A percentile compares a stretch with the other conserved stretches of the same genome.
phyloP scores from a whole-genome alignment of 768 basidiomycete species.

The Boletus speciosus region DNA sequence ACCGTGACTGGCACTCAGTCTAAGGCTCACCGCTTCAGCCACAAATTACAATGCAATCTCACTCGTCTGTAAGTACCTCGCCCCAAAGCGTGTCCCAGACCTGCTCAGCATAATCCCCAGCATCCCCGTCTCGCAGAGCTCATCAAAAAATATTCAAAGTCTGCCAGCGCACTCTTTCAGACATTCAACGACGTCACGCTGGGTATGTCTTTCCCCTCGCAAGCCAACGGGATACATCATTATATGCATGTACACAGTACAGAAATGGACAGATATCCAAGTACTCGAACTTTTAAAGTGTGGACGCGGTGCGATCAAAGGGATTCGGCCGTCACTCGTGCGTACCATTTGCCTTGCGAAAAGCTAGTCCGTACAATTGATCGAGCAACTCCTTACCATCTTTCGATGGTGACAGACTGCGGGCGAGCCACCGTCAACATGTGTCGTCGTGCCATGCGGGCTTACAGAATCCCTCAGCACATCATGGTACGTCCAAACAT shows the following conservation, averaged over 20 bases:
- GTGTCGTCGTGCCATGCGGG: constrained; percentile 59
- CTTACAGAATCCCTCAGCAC: constrained; percentile 65
- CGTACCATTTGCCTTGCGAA: constrained; percentile 1
- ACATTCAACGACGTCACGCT: constrained; percentile 71
- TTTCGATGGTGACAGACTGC: constrained; percentile 34
- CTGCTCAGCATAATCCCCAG: constrained; percentile 29
- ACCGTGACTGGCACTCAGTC: not conserved
- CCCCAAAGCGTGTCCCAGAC: not conserved
- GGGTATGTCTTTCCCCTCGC: constrained; percentile 36
- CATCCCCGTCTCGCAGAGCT: constrained; percentile 45
- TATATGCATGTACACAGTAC: constrained; percentile 43
- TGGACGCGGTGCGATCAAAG: constrained; percentile 55
- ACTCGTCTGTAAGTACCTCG: constrained; percentile 22
- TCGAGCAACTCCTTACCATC: not conserved
- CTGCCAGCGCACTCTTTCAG: constrained; percentile 64
- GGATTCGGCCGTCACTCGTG: constrained; percentile 53
- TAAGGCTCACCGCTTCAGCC: too few species aligned
- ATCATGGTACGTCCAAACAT: constrained; percentile 44
- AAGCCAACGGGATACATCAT: not conserved
- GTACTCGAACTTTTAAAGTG: constrained; percentile 58
- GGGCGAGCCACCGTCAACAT: constrained; percentile 30
- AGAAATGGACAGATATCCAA: constrained; percentile 66
- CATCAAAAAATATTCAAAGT: constrained; percentile 57
- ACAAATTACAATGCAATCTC: constrained; percentile 17
- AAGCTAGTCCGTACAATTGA: not conserved